phyloP scores from a whole-genome alignment of 2,329 filamentous ascomycete genomes.

The Aureobasidium sp. region DNA sequence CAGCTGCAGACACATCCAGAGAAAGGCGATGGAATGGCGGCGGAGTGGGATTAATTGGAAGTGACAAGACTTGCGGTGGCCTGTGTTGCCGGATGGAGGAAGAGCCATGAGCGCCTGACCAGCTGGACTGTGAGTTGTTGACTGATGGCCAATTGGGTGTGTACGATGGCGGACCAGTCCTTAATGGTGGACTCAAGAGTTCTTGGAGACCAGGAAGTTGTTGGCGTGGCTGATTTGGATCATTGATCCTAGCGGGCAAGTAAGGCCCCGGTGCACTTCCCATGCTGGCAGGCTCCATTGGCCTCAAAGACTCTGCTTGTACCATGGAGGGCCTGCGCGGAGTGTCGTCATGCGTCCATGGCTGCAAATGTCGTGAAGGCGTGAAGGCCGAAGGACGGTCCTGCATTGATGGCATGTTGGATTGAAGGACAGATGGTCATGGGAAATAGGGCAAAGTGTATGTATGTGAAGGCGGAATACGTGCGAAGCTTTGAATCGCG shows the following conservation, averaged over 20 bases:
- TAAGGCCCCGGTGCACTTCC: background rate
- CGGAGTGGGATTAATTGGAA: background rate
- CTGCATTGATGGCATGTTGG: slow-evolving; percentile 1
- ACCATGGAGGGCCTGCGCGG: background rate
- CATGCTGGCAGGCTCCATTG: slow-evolving; percentile 4
- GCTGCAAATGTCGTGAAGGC: background rate
- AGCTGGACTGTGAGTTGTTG: slow-evolving; percentile 6
- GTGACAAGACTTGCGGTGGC: background rate
- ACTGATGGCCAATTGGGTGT: slow-evolving; percentile 6
- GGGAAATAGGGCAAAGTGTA: background rate
- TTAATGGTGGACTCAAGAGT: slow-evolving; percentile 6
- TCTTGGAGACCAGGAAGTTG: slow-evolving; percentile 14
- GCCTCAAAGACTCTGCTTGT: slow-evolving; percentile 1
- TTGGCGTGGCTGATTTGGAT: slow-evolving; percentile 3
- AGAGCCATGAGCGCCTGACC: background rate
- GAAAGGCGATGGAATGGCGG: slow-evolving; percentile 9
- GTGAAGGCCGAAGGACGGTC: background rate
- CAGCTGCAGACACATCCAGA: background rate
- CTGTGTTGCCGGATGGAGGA: background rate
- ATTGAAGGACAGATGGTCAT: background rate
- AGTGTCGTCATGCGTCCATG: slow-evolving; percentile 1
- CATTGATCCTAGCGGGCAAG: background rate
- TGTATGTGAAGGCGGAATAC: background rate
- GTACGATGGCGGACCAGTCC: slow-evolving; percentile 1
- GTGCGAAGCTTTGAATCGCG: background rate